phyloP scores from a whole-genome alignment of 306 rosid species.

The Vigna trinervia region DNA sequence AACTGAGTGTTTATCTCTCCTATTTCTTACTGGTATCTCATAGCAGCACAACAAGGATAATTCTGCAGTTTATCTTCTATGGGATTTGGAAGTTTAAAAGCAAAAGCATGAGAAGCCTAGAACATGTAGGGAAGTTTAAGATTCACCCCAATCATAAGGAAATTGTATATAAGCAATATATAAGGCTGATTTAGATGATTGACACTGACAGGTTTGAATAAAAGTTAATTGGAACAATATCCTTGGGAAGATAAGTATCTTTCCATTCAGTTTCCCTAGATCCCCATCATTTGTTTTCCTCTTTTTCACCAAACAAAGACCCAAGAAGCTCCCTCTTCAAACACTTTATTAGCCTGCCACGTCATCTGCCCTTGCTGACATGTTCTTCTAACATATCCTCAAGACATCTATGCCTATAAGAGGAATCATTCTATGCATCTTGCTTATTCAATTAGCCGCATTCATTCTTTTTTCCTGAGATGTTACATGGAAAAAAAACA shows the following conservation, averaged over 20 bases:
- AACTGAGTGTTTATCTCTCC: neutral
- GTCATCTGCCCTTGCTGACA: constrained; percentile 53
- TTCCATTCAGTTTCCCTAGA: constrained; percentile 60
- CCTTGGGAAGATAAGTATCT: constrained; percentile 96
- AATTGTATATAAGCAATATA: constrained; percentile 74
- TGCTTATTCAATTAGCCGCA: neutral
- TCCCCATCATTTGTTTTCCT: constrained; percentile 61
- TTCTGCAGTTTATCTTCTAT: constrained; percentile 53
- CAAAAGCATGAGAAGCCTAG: constrained; percentile 64
- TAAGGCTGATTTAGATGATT: constrained; percentile 78
- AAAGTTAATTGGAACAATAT: constrained; percentile 77
- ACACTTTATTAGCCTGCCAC: constrained; percentile 47
- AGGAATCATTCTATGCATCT: neutral
- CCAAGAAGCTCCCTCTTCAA: constrained; percentile 44
- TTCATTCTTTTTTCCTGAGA: constrained; percentile 5
- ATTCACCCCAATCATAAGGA: constrained; percentile 86
- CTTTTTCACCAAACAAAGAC: constrained; percentile 71
- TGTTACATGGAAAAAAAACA: neutral
- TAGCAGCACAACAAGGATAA: neutral
- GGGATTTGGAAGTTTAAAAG: constrained; percentile 75
- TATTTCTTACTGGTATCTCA: constrained; percentile 47
- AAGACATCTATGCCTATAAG: constrained; percentile 7
- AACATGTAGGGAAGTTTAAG: constrained; percentile 71
- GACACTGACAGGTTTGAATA: constrained; percentile 82
- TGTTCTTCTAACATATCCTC: constrained; percentile 43